phyloP scores from a whole-genome alignment of 208 protist genomes.

The Crithidia expoeki region DNA sequence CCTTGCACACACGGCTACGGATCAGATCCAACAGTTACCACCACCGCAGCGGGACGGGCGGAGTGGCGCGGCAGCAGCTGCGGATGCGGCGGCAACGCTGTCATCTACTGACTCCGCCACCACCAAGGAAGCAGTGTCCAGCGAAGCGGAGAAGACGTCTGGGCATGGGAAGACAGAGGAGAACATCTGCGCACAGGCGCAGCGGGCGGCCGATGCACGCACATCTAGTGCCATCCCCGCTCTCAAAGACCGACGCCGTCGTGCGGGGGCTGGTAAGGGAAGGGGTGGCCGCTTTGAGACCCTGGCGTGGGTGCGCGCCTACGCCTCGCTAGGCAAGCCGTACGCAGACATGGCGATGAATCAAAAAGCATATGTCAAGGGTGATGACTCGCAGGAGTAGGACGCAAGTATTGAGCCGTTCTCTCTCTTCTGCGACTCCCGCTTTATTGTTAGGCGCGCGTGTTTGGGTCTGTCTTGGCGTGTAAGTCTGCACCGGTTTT shows the following conservation, averaged over 20 bases:
- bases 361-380: constrained; percentile 31
- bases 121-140: neutral
- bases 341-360: constrained; percentile 55
- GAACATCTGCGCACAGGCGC: constrained; percentile 21
- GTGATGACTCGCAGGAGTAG: constrained; percentile 27
- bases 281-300: constrained; percentile 22
- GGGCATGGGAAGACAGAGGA: neutral
- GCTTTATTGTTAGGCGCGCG: no score
- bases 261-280: constrained; percentile 15
- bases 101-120: neutral
- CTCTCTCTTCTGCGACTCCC: neutral
- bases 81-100: neutral
- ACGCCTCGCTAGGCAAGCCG: constrained; percentile 54
- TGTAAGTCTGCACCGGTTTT: no score
- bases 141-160: neutral
- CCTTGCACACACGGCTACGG: constrained; percentile 38
- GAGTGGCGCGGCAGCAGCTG: constrained; percentile 1
- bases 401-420: neutral
- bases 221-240: constrained; percentile 9
- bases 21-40: constrained; percentile 1
- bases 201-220: constrained; percentile 22
- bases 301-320: constrained; percentile 63
- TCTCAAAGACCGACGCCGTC: constrained; percentile 29
- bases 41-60: neutral
- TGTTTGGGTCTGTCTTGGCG: no score